phyloP scores from a whole-genome alignment of 169 alveolate genomes.

The Babesia bovis region DNA sequence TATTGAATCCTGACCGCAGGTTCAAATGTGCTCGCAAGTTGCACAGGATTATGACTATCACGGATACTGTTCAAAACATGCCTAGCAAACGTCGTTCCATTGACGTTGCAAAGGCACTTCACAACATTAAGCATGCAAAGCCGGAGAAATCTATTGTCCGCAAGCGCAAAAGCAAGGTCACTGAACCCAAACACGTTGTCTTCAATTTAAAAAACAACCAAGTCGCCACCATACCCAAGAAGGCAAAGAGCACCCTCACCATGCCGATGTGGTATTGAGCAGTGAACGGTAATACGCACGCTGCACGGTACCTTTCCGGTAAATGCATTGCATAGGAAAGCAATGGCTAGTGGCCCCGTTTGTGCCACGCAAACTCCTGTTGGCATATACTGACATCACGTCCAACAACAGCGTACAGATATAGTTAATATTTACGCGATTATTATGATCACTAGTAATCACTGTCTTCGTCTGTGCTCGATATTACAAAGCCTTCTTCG shows the following conservation, averaged over 20 bases:
- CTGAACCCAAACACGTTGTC: conserved; percentile 48
- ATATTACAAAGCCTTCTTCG: conserved; percentile 49
- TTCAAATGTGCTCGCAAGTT: conserved; percentile 34
- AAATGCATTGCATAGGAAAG: no score
- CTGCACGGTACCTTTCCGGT: no score
- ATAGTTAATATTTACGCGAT: no score
- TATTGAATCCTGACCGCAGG: conserved; percentile 2
- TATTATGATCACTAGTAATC: conserved; percentile 4
- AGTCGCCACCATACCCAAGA: conserved; percentile 40
- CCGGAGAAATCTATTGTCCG: conserved; percentile 36
- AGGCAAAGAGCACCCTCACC: conserved; percentile 17
- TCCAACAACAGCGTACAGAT: no score
- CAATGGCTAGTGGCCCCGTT: no score
- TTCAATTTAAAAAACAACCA: conserved; percentile 63
- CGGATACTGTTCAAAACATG: conserved; percentile 3
- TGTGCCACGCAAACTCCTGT: no score
- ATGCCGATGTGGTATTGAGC: conserved; percentile 36
- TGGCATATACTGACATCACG: no score
- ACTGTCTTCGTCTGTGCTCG: conserved; percentile 12
- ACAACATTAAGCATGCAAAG: conserved; percentile 21
- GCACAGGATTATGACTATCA: conserved; percentile 19
- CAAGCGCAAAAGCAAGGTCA: conserved; percentile 15
- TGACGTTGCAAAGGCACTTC: conserved; percentile 39
- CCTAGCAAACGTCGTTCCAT: conserved; percentile 27
- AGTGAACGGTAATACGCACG: no score